Percentiles rank a stretch among this genome's conserved stretches.
Conservation (phyloP, 2,329 filamentous ascomycete genomes). For the Magnaporthiopsis incrustans region DNA sequence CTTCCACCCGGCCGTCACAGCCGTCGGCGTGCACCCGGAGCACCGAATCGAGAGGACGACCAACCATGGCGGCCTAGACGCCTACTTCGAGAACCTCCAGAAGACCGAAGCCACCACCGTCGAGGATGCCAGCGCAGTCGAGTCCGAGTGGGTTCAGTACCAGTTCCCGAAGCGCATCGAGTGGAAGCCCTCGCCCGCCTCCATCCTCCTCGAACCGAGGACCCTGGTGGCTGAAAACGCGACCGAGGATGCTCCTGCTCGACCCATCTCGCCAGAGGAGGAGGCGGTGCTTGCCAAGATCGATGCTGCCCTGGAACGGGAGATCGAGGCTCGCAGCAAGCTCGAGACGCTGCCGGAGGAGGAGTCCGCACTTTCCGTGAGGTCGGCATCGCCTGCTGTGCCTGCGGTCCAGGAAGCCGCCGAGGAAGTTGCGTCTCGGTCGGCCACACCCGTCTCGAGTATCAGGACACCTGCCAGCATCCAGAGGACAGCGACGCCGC, state of each 20-base stretch:
- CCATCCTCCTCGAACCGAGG: conserved; percentile 41
- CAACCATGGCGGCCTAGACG: conserved; percentile 65
- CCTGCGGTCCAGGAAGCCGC: conserved; percentile 17
- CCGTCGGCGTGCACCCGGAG: conserved; percentile 45
- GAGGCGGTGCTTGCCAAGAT: conserved; percentile 67
- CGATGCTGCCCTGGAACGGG: conserved; percentile 74
- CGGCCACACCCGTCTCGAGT: conserved; percentile 34
- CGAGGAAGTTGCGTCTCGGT: conserved; percentile 29
- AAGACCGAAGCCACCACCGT: conserved; percentile 59
- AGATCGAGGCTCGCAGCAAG: conserved; percentile 52
- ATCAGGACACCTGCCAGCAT: conserved; percentile 35
- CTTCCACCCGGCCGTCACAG: conserved; percentile 55
- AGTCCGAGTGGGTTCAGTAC: conserved; percentile 85
- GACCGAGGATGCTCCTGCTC: conserved; percentile 24
- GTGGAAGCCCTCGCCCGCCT: conserved; percentile 62
- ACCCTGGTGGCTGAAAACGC: conserved; percentile 24
- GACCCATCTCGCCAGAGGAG: conserved; percentile 35
- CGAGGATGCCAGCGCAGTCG: conserved; percentile 44
- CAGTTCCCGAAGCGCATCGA: conserved; percentile 84
- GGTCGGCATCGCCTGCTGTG: conserved; percentile 22
- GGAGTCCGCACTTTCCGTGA: conserved; percentile 31
- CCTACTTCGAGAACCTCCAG: conserved; percentile 87
- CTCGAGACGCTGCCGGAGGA: conserved; percentile 33
- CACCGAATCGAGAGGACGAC: conserved; percentile 43
- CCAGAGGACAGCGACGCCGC: conserved; percentile 51